Evolutionary conservation across 257 asterid species (phyloP), one percentile per base, ranked within the genome.

Genomic region (Scutellaria galericulata): DNA sequence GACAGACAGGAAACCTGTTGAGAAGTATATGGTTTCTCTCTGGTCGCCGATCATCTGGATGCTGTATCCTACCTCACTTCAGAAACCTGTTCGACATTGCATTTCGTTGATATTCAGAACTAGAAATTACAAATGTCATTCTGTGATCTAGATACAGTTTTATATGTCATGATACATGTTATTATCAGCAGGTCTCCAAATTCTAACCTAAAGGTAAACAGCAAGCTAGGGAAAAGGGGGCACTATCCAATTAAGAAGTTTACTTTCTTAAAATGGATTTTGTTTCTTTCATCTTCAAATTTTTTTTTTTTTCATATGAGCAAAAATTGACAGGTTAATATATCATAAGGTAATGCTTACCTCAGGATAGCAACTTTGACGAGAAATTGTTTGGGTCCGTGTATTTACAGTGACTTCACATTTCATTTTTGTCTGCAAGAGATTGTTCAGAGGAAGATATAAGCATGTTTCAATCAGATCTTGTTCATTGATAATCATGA

Each of bases 291-390:
- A 69, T 64, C 53, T 64, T 48, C 46, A n/a, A 39, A 31, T n/a
- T n/a, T n/a, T n/a, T n/a, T 27, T 24, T 55, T 27, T n/a, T 27
- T 39, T 57, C 57, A 50, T 2, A 52, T 42, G 66, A 9, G 50
- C 24, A 48, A 24, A 52, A 22, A 35, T 18, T 24, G 37, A 50
- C 9, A 40, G 46, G 69, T 47, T 20, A 11, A 37, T 56, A n/a
- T 9, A 66, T 9, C 67, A 40, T 44, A 27, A 15, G 50, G 22
- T 9, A 24, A 46, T 37, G 70, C 77, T 77, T 71, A 84, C 91
- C 91, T 82, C 86, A 48, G 91, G 81, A 66, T 84, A 82, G 86
- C 91, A 86, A 73, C 81, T 86, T 67, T 84, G 87, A 51, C 59
- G 82, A 50, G 72, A 9, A 37, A 86, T 52, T 12, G 75, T 79